Percentiles rank a stretch among this genome's conserved stretches.
These are phyloP conservation scores for Rhytidiadelphus loreus DNA, from an alignment of 225 moss, liverwort and hornwort species.

Conservation along the genomic window DNA sequence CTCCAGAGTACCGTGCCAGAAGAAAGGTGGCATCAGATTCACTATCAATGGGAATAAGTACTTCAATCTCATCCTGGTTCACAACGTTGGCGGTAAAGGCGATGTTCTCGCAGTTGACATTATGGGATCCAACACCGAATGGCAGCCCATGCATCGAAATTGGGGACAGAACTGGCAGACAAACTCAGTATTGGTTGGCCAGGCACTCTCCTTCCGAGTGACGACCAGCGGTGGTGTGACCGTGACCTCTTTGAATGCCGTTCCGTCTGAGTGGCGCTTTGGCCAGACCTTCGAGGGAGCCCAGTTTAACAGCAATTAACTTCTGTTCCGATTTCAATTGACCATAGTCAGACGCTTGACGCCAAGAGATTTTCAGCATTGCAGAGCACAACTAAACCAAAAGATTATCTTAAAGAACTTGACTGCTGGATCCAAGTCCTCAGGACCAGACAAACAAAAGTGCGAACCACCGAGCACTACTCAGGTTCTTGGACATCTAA, in stretches of 20 bases:
- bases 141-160: constrained; percentile 67
- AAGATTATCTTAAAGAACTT: not conserved
- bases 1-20: constrained; percentile 63
- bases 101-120: constrained; percentile 59
- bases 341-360: not conserved
- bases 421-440: not conserved
- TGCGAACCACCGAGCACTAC: not conserved
- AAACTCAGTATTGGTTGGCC: constrained; percentile 37
- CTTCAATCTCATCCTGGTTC: constrained; percentile 71
- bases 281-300: constrained; percentile 49
- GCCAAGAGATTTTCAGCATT: not conserved
- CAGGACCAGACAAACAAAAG: not conserved
- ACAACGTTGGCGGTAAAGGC: constrained; percentile 78
- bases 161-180: constrained; percentile 96
- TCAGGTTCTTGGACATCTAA: not conserved
- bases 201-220: constrained; percentile 71
- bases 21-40: constrained; percentile 60
- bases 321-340: not conserved
- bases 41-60: constrained; percentile 77
- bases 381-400: not conserved
- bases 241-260: constrained; percentile 23
- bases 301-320: constrained; percentile 22
- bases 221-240: constrained; percentile 54
- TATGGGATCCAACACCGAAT: constrained; percentile 37
- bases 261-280: constrained; percentile 32